phyloP scores from a whole-genome alignment of 2,329 filamentous ascomycete species.

The Daldinia sp. region DNA sequence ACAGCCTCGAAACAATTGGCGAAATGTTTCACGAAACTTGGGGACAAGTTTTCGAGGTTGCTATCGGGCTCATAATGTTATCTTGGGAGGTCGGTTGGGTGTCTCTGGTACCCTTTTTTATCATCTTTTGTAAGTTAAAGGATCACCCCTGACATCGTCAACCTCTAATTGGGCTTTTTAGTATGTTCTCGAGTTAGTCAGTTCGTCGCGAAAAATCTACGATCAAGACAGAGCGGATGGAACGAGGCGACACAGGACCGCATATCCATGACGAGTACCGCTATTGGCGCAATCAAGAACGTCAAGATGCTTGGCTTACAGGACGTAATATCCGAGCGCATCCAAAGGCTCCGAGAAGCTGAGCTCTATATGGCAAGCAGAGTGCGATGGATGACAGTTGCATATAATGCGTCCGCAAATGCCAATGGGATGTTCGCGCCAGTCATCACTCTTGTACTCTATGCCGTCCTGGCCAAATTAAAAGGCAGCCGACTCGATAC shows the following conservation, averaged over 20 bases:
- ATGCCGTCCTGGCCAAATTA: conserved; percentile 41
- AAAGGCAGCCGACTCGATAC: conserved; percentile 43
- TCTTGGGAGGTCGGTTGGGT: conserved; percentile 53
- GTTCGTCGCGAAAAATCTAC: conserved; percentile 50
- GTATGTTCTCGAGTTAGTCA: conserved; percentile 54
- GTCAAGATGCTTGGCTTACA: conserved; percentile 53
- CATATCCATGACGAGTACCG: conserved; percentile 47
- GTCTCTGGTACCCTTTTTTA: conserved; percentile 50
- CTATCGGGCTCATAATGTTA: conserved; percentile 52
- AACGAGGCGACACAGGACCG: conserved; percentile 53
- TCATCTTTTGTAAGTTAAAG: conserved; percentile 51
- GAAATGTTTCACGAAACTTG: conserved; percentile 54
- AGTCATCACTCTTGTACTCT: conserved; percentile 50
- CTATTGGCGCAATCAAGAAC: conserved; percentile 50
- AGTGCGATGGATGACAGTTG: conserved; percentile 52
- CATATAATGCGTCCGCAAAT: conserved; percentile 54
- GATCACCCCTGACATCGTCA: neutral
- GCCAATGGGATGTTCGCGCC: conserved; percentile 54
- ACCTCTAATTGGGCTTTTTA: conserved; percentile 28
- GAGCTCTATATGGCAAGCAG: conserved; percentile 48
- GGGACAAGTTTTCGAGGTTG: conserved; percentile 53
- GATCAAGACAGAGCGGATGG: conserved; percentile 50
- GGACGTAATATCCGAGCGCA: conserved; percentile 31
- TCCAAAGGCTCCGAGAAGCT: conserved; percentile 42
- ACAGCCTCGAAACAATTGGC: conserved; percentile 45